A percentile compares a stretch with the other conserved stretches of the same genome.
Conservation (phyloP, 2,329 filamentous ascomycete species). For the Zopfia rhizophila region DNA sequence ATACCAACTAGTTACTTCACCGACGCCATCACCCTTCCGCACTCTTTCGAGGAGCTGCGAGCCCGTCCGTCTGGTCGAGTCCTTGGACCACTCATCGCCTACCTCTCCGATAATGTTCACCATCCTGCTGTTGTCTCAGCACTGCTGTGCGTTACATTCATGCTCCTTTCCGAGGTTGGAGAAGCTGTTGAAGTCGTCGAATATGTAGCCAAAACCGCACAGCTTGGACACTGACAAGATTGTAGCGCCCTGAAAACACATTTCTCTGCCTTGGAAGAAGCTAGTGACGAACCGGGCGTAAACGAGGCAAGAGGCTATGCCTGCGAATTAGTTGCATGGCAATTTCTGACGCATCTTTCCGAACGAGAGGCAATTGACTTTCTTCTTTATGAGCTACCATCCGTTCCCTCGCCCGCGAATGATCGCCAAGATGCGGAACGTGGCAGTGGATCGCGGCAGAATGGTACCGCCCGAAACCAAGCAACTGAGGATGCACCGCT, state of each 20-base stretch:
- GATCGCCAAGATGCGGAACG: slow-evolving; percentile 20
- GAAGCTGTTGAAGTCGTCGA: too few relatives aligned
- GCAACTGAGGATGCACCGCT: slow-evolving; percentile 11
- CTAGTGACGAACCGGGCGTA: slow-evolving; percentile 69
- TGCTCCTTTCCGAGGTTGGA: not conserved
- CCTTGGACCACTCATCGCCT: slow-evolving; percentile 70
- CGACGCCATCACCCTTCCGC: slow-evolving; percentile 71
- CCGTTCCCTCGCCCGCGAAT: slow-evolving; percentile 21
- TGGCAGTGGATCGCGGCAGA: slow-evolving; percentile 16
- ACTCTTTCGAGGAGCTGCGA: slow-evolving; percentile 78
- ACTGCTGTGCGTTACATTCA: slow-evolving; percentile 68
- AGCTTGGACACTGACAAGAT: slow-evolving; percentile 24
- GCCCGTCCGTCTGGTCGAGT: slow-evolving; percentile 69
- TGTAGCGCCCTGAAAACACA: slow-evolving; percentile 79
- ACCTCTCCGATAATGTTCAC: slow-evolving; percentile 70
- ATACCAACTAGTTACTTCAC: slow-evolving; percentile 52
- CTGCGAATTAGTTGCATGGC: slow-evolving; percentile 84
- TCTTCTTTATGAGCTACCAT: slow-evolving; percentile 78
- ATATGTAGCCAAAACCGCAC: not conserved
- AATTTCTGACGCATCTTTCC: slow-evolving; percentile 76
- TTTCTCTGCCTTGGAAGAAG: slow-evolving; percentile 69
- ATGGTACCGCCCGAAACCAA: slow-evolving; percentile 14
- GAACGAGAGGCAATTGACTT: slow-evolving; percentile 79
- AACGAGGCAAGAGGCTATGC: slow-evolving; percentile 76
- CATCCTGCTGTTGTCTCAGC: slow-evolving; percentile 78